Percentiles rank a stretch among this genome's conserved stretches.
These are phyloP conservation scores for Ceratocystis eucalypticola DNA, from an alignment of 2,329 filamentous ascomycete genomes.

Conservation along the genomic window DNA sequence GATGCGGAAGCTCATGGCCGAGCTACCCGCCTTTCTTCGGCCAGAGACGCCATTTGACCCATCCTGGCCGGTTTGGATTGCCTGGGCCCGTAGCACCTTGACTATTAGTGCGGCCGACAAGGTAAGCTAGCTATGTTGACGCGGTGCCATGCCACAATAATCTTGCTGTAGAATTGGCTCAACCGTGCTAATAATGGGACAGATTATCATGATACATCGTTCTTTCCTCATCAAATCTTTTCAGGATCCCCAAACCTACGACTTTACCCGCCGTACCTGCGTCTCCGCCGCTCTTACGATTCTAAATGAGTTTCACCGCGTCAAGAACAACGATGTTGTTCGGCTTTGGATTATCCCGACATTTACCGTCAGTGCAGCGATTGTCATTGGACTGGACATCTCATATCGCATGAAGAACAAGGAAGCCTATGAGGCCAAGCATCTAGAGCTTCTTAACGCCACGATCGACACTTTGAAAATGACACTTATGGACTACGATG, in stretches of 20 bases:
- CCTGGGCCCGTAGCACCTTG: constrained; percentile 17
- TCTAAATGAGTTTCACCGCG: constrained; percentile 15
- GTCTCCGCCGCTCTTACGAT: constrained; percentile 16
- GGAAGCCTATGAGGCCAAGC: constrained; percentile 7
- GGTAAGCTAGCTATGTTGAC: background rate
- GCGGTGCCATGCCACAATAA: background rate
- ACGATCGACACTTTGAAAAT: constrained; percentile 7
- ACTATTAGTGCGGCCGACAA: constrained; percentile 18
- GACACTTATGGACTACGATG: constrained; percentile 8
- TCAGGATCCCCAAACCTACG: constrained; percentile 15
- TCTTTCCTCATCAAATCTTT: constrained; percentile 18
- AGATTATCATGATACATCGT: constrained; percentile 19
- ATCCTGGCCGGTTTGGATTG: constrained; percentile 17
- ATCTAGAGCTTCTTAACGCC: constrained; percentile 12
- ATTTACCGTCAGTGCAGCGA: constrained; percentile 17
- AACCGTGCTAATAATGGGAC: background rate
- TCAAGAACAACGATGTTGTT: constrained; percentile 14
- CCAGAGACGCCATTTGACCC: constrained; percentile 6
- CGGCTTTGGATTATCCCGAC: constrained; percentile 19
- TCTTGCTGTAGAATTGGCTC: no score
- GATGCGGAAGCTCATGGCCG: constrained; percentile 10
- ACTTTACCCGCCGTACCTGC: constrained; percentile 15
- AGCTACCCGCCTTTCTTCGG: constrained; percentile 12
- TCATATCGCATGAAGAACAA: constrained; percentile 14
- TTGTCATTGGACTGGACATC: constrained; percentile 18